A percentile compares a stretch with the other conserved stretches of the same genome.
Conservation (phyloP, 495 filamentous ascomycete genomes). For the Trichoderma reesei region DNA sequence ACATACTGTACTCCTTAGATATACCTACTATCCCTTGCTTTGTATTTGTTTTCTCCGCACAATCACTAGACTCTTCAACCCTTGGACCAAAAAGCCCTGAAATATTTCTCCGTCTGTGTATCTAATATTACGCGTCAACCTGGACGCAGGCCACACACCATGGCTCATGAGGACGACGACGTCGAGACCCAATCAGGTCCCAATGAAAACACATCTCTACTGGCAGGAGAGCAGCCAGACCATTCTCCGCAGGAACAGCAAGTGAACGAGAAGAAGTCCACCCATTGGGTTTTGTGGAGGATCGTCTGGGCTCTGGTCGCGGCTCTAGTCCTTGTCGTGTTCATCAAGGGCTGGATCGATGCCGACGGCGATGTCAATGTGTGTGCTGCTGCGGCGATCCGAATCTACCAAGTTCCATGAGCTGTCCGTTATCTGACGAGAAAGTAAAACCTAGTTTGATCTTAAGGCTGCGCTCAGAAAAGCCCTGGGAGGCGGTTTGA, state of each 20-base stretch:
- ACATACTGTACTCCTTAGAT: too few relatives aligned
- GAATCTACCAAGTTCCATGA: too few relatives aligned
- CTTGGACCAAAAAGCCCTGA: too few relatives aligned
- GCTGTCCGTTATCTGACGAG: background rate
- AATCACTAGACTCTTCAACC: too few relatives aligned
- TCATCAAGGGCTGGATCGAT: slow-evolving; percentile 26
- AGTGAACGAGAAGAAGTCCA: background rate
- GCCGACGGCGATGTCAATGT: slow-evolving; percentile 23
- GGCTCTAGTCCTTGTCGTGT: slow-evolving; percentile 16
- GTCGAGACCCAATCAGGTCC: background rate
- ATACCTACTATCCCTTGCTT: too few relatives aligned
- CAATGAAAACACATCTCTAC: background rate
- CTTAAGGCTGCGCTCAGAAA: slow-evolving; percentile 18
- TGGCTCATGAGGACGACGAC: background rate
- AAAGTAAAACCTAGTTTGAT: slow-evolving; percentile 18
- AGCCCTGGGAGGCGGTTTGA: slow-evolving; percentile 24
- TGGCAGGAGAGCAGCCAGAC: background rate
- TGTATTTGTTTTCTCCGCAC: too few relatives aligned
- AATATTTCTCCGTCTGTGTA: too few relatives aligned
- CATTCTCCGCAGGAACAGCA: background rate
- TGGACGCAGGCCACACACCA: background rate
- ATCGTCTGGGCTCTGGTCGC: slow-evolving; percentile 17
- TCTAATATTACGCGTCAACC: background rate
- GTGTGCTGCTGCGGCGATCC: too few relatives aligned
- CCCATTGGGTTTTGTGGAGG: slow-evolving; percentile 18